Percentiles rank a stretch among this genome's conserved stretches.
These are phyloP conservation scores for Trichoderma simmonsii DNA, from an alignment of 2,329 filamentous ascomycete species.

Conservation along the genomic window DNA sequence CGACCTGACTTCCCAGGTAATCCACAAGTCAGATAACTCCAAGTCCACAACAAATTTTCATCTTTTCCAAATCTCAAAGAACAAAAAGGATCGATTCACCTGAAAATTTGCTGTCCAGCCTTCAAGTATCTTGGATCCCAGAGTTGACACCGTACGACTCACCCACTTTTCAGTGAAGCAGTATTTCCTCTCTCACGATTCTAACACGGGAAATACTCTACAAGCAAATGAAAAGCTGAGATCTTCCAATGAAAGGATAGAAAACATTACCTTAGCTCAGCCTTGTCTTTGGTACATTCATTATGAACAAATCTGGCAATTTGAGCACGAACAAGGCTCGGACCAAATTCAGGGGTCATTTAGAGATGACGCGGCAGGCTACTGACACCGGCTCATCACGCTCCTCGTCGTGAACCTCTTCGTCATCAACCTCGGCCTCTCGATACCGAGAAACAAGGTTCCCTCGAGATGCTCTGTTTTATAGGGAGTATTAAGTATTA, in stretches of 20 bases:
- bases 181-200: background rate
- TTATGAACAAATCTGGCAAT: background rate
- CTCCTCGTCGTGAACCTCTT: slow-evolving; percentile 26
- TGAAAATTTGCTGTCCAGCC: slow-evolving; percentile 10
- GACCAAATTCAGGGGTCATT: background rate
- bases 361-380: background rate
- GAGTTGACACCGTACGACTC: background rate
- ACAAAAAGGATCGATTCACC: background rate
- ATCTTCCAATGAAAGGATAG: background rate
- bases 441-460: slow-evolving; percentile 6
- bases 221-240: background rate
- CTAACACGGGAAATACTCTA: background rate
- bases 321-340: fast-evolving
- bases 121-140: slow-evolving; percentile 8
- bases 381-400: slow-evolving; percentile 19
- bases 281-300: background rate
- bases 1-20: background rate
- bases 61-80: background rate
- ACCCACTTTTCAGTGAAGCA: background rate
- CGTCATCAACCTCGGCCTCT: slow-evolving; percentile 27
- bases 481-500: no score
- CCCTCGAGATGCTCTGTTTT: no score
- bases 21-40: background rate
- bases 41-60: background rate
- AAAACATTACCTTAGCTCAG: background rate